Conservation (phyloP, 192 early-diverging fungal species). For the Umbelopsis ramanniana region DNA sequence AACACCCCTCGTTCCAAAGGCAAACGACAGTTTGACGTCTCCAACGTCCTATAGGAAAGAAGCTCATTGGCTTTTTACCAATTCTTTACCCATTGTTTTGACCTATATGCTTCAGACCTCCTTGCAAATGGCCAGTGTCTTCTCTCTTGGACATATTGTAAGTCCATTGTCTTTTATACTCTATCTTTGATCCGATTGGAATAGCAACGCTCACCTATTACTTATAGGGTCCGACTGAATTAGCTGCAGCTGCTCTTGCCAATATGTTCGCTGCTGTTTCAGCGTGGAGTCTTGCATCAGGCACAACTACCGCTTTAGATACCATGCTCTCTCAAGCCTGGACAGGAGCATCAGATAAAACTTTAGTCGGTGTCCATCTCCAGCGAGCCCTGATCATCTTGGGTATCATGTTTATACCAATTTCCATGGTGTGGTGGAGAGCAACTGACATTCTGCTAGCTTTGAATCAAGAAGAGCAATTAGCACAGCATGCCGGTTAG, state of each 20-base stretch:
- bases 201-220: conserved; percentile 9
- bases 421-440: conserved; percentile 72
- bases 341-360: conserved; percentile 67
- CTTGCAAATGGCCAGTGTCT: conserved; percentile 65
- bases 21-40: neutral
- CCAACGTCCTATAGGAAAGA: conserved; percentile 13
- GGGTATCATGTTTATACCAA: conserved; percentile 67
- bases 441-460: conserved; percentile 70
- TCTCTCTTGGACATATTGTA: conserved; percentile 68
- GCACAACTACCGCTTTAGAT: conserved; percentile 74
- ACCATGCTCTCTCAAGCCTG: conserved; percentile 77
- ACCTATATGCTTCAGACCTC: conserved; percentile 73
- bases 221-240: conserved; percentile 53
- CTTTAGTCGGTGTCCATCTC: conserved; percentile 72
- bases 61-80: conserved; percentile 35
- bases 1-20: conserved; percentile 6
- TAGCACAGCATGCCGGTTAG: conserved; percentile 65
- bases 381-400: conserved; percentile 84
- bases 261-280: conserved; percentile 76
- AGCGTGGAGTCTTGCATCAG: conserved; percentile 69
- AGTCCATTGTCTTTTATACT: conserved; percentile 24
- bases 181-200: neutral
- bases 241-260: conserved; percentile 72
- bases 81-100: conserved; percentile 56
- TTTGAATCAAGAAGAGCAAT: conserved; percentile 73